A percentile compares a stretch with the other conserved stretches of the same genome.
phyloP scores from a whole-genome alignment of 768 basidiomycete species.

The Rhizopogon salebrosus region DNA sequence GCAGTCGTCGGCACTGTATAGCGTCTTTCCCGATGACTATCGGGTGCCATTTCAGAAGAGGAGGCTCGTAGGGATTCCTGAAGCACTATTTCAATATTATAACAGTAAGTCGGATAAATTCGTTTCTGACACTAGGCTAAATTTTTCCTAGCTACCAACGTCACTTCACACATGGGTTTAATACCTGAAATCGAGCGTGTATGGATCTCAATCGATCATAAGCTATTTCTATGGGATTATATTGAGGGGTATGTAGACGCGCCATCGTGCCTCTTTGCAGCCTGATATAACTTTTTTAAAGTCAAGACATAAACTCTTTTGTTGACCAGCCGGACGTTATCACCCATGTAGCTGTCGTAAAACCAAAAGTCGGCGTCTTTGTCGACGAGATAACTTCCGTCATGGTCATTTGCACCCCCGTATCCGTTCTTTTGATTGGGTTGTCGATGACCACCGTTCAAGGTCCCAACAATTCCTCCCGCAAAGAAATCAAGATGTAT shows the following conservation, averaged over 20 bases:
- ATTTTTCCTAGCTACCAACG: constrained; percentile 47
- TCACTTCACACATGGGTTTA: constrained; percentile 82
- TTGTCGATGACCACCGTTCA: constrained; percentile 49
- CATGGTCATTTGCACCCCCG: constrained; percentile 85
- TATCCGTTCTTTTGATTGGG: constrained; percentile 81
- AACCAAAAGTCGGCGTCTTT: constrained; percentile 81
- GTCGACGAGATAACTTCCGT: constrained; percentile 88
- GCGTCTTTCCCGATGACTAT: constrained; percentile 70
- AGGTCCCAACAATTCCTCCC: constrained; percentile 32
- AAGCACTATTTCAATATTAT: constrained; percentile 73
- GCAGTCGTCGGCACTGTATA: constrained; percentile 74
- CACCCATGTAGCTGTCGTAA: constrained; percentile 81
- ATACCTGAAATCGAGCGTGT: constrained; percentile 91
- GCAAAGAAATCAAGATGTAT: constrained; percentile 82
- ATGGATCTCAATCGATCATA: constrained; percentile 94
- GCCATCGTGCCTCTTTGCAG: background rate
- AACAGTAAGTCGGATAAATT: constrained; percentile 46
- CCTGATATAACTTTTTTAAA: constrained; percentile 19
- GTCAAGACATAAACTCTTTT: constrained; percentile 90
- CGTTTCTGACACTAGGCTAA: constrained; percentile 6
- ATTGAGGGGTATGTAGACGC: constrained; percentile 68
- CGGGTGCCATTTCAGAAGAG: constrained; percentile 78
- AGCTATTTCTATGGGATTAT: constrained; percentile 96
- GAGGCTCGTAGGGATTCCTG: constrained; percentile 72
- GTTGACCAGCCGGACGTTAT: constrained; percentile 89